A percentile compares a stretch with the other conserved stretches of the same genome.
These are phyloP conservation scores for Yamadazyma songkhlaensis DNA, from an alignment of 1,139 yeast species.

Conservation along the genomic window DNA sequence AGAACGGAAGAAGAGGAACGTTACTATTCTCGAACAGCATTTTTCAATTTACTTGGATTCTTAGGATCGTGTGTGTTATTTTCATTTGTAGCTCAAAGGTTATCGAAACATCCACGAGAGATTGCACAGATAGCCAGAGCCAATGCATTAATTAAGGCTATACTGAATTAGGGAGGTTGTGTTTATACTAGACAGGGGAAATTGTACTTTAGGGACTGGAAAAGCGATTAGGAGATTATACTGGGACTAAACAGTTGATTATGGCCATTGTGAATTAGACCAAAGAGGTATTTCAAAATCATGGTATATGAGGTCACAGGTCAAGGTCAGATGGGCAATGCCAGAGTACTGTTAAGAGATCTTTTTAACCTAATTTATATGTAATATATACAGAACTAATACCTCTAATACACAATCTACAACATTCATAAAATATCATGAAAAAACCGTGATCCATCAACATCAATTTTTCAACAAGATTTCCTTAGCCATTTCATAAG, in stretches of 20 bases:
- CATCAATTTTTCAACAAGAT: constrained; percentile 31
- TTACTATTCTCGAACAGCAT: constrained; percentile 72
- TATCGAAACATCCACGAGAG: constrained; percentile 40
- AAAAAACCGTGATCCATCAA: not conserved
- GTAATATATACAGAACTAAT: constrained; percentile 3
- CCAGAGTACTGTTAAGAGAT: not conserved
- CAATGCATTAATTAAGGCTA: constrained; percentile 24
- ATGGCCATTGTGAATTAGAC: not conserved
- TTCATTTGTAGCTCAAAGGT: constrained; percentile 73
- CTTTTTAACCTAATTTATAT: not conserved
- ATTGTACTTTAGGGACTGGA: too few relatives aligned
- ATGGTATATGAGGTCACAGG: too few relatives aligned
- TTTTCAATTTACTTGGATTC: constrained; percentile 78
- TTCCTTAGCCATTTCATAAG: constrained; percentile 95
- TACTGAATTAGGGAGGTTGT: constrained; percentile 12
- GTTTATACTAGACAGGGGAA: too few relatives aligned
- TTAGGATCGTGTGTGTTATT: constrained; percentile 78
- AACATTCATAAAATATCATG: not conserved
- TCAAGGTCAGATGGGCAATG: too few relatives aligned
- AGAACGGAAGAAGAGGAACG: constrained; percentile 86
- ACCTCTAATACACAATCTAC: constrained; percentile 2
- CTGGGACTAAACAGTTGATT: too few relatives aligned
- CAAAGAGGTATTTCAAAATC: not conserved
- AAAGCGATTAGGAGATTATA: too few relatives aligned
- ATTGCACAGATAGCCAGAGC: constrained; percentile 32